Evolutionary conservation across 768 basidiomycete genomes (phyloP).

Genomic region (Hemileccinum rubropunctum): DNA sequence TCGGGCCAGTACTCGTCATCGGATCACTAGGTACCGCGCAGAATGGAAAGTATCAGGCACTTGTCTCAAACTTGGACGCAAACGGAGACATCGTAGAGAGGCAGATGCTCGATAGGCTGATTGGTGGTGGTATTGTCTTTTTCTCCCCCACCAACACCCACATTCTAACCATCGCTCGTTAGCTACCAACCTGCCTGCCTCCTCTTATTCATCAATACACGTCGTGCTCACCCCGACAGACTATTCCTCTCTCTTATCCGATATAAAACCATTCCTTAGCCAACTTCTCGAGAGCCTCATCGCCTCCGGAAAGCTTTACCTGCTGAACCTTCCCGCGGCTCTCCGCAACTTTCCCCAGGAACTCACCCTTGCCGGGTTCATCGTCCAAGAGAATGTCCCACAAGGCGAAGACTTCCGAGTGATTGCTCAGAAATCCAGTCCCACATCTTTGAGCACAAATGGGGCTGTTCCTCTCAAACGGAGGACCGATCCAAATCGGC

Average conservation of each 20-base stretch:
- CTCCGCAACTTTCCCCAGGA: slow-evolving; percentile 50
- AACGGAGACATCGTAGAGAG: slow-evolving; percentile 58
- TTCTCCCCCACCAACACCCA: not conserved
- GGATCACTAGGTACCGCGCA: slow-evolving; percentile 77
- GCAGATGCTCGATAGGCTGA: slow-evolving; percentile 78
- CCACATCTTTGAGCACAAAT: slow-evolving; percentile 39
- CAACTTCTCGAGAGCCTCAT: slow-evolving; percentile 59
- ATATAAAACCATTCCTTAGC: slow-evolving; percentile 53
- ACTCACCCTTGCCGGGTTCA: slow-evolving; percentile 67
- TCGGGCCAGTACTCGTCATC: slow-evolving; percentile 64
- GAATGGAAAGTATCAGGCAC: slow-evolving; percentile 74
- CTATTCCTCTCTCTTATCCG: slow-evolving; percentile 54
- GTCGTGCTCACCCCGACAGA: slow-evolving; percentile 63
- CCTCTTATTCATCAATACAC: slow-evolving; percentile 63
- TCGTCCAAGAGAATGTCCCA: slow-evolving; percentile 43
- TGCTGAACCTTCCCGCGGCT: slow-evolving; percentile 51
- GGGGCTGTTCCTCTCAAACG: slow-evolving; percentile 48
- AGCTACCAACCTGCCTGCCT: slow-evolving; percentile 59
- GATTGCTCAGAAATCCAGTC: slow-evolving; percentile 69
- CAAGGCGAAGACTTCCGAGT: slow-evolving; percentile 41
- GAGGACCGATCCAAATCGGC: slow-evolving; percentile 50
- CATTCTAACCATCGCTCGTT: slow-evolving; percentile 1
- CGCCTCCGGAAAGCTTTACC: slow-evolving; percentile 67
- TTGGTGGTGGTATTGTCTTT: slow-evolving; percentile 63
- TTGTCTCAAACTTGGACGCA: slow-evolving; percentile 58